phyloP scores from a whole-genome alignment of 768 basidiomycete genomes.

The Kondoa malvinella region DNA sequence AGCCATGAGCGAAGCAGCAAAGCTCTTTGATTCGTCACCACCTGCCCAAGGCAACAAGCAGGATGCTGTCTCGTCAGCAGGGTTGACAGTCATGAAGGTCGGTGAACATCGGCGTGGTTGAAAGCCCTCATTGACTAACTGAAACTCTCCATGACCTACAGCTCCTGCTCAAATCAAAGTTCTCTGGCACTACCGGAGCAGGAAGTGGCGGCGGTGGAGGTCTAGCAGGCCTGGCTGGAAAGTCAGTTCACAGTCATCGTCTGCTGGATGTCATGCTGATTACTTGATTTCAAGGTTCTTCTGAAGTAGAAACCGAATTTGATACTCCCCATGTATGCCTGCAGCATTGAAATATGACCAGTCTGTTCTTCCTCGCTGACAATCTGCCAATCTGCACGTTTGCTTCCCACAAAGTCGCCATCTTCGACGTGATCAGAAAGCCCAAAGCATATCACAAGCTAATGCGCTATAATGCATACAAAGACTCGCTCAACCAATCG shows the following conservation, averaged over 20 bases:
- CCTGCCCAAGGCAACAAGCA: slow-evolving; percentile 41
- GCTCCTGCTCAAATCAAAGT: background rate
- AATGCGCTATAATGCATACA: background rate
- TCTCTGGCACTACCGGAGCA: background rate
- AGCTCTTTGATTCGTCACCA: slow-evolving; percentile 53
- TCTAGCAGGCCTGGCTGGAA: background rate
- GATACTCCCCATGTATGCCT: background rate
- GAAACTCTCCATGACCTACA: background rate
- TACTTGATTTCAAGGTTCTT: no score
- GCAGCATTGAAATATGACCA: background rate
- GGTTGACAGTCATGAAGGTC: no score
- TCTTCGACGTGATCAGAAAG: background rate
- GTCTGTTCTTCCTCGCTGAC: background rate
- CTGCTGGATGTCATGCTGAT: no score
- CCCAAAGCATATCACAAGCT: background rate
- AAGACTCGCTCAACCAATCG: slow-evolving; percentile 40
- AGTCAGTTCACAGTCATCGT: no score
- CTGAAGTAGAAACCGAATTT: background rate
- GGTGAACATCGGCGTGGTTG: slow-evolving; percentile 32
- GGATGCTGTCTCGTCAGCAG: slow-evolving; percentile 68
- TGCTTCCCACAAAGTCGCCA: background rate
- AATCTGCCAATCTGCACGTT: background rate
- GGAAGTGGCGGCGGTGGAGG: background rate
- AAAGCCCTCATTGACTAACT: background rate
- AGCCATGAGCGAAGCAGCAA: slow-evolving; percentile 53